These are phyloP conservation scores for Megacollybia marginata DNA, from an alignment of 768 basidiomycete species.

Conservation along the genomic window DNA sequence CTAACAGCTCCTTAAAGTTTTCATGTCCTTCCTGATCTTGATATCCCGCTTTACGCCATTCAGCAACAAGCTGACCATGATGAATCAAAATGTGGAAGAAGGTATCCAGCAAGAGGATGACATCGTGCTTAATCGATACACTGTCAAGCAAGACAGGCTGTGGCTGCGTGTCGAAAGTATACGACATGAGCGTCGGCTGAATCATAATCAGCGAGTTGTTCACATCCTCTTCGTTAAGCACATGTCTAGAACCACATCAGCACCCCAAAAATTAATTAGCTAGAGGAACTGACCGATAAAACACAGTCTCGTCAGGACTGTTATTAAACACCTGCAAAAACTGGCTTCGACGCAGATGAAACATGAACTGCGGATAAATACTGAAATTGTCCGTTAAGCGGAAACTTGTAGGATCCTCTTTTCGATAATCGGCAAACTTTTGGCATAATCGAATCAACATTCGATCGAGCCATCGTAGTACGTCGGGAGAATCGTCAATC, in stretches of 20 bases:
- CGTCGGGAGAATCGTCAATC: slow-evolving; percentile 96
- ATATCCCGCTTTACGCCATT: slow-evolving; percentile 97
- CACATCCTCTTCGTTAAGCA: slow-evolving; percentile 94
- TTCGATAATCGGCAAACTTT: slow-evolving; percentile 98
- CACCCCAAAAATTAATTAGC: not conserved
- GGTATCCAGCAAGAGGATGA: slow-evolving; percentile 93
- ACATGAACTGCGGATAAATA: slow-evolving; percentile 99
- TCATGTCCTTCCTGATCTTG: slow-evolving; percentile 99
- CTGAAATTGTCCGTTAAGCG: slow-evolving; percentile 91
- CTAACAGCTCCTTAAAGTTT: slow-evolving; percentile 93
- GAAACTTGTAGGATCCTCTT: slow-evolving; percentile 95
- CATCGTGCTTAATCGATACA: slow-evolving; percentile 95
- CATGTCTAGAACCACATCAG: slow-evolving; percentile 51
- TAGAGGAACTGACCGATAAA: slow-evolving; percentile 68
- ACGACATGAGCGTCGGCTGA: slow-evolving; percentile 98
- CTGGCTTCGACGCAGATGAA: slow-evolving; percentile 94
- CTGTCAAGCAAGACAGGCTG: slow-evolving; percentile 96
- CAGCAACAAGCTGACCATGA: slow-evolving; percentile 95
- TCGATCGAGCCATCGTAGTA: slow-evolving; percentile 92
- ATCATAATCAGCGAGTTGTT: slow-evolving; percentile 99
- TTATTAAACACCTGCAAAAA: slow-evolving; percentile 99
- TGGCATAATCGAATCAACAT: slow-evolving; percentile 99
- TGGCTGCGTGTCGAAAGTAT: slow-evolving; percentile 85
- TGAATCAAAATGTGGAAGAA: slow-evolving; percentile 99
- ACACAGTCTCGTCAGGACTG: slow-evolving; percentile 98